Evolutionary conservation across 345 rosid species (phyloP).

Genomic region (Lagerstroemia speciosa): DNA sequence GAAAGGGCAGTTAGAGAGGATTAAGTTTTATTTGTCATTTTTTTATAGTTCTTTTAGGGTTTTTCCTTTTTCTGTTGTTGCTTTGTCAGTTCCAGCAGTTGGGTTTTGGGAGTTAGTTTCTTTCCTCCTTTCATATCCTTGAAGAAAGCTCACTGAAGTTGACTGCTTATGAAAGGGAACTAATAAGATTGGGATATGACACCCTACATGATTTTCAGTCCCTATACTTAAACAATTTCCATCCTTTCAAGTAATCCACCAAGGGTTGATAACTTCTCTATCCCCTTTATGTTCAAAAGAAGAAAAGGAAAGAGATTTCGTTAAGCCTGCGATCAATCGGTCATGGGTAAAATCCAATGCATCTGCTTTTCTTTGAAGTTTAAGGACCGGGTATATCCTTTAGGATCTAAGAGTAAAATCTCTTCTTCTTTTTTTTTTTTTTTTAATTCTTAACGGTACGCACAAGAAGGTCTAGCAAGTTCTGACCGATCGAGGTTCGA

Average conservation of each 20-base stretch:
- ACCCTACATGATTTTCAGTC: constrained; percentile 11
- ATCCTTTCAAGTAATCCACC: background rate
- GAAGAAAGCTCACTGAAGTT: constrained; percentile 11
- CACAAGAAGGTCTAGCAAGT: no score
- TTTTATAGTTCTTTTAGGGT: background rate
- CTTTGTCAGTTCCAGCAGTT: constrained; percentile 31
- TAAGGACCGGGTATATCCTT: no score
- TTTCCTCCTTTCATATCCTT: constrained; percentile 7
- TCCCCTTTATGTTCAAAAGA: no score
- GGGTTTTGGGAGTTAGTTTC: constrained; percentile 10
- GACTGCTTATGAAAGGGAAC: constrained; percentile 10
- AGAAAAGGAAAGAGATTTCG: no score
- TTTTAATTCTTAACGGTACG: no score
- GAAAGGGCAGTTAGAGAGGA: background rate
- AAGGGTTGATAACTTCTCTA: no score
- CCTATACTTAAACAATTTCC: background rate
- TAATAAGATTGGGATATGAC: constrained; percentile 13
- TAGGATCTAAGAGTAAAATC: no score
- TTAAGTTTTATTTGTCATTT: background rate
- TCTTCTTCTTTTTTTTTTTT: no score
- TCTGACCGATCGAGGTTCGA: no score
- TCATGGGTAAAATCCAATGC: no score
- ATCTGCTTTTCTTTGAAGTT: no score
- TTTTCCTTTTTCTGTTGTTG: constrained; percentile 25
- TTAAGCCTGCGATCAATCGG: no score